Evolutionary conservation across 768 basidiomycete species (phyloP), one percentile per base, ranked within the genome.

Genomic region (Mycena venus): DNA sequence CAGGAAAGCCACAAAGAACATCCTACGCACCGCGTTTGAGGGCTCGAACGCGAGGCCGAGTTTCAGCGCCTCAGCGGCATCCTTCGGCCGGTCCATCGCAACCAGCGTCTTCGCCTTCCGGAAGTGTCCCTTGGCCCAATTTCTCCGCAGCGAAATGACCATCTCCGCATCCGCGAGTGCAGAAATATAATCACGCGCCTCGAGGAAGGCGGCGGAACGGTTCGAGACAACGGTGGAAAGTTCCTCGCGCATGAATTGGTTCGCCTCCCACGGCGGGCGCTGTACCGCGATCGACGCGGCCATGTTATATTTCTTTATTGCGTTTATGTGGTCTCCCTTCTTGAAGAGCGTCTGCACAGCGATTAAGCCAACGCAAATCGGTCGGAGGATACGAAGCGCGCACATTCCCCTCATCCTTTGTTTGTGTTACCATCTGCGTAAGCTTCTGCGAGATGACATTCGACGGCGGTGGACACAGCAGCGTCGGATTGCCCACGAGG

Each of bases 71-170:
- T 96, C 94, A 76, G 91, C 90, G 11, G 97, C 97, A 51, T 98
- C 97, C 51, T 91, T 84, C 68, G 91, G 83, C 55, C 87, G 84
- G 4, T 88, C 88, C 61, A 99, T 86, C 25, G 90, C 96, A 2
- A 95, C 85, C 51, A 99, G 86, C 0, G 98, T 96, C 81, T 96
- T 96, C 2, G 96, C 95, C 80, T 95, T 97, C 71, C 98, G 89
- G 88, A 98, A 98, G 83, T 99, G 95, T 0, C 97, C 98, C 80
- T 99, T 99, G 78, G 94, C 91, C 97, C 98, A 99, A 55, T 91
- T 92, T 68, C 92, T 88, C 79, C 96, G 94, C 63, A 98, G 85
- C 75, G 90, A 84, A 49, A 98, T 93, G 79, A 99, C 96, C 2
- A 93, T 92, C 69, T 99, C 97, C 0, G 98, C 97, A 80, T 99